Base-by-base conservation (phyloP, 176 grass and related monocot species). In the Elaeis guineensis region DNA sequence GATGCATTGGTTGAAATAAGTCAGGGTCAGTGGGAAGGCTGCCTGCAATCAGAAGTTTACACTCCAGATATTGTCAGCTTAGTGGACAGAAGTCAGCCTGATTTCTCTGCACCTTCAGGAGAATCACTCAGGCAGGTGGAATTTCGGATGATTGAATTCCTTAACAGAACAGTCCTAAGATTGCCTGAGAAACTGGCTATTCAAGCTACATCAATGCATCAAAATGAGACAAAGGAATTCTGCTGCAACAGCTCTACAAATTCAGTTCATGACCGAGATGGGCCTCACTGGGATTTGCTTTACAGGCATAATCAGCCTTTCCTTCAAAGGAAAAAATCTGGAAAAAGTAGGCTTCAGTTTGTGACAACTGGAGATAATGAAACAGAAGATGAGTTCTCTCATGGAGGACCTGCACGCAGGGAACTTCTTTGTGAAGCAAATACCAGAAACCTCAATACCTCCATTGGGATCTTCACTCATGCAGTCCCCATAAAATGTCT, bases 91-190 rank as follows among this genome's bases (percentile, higher is more conserved):
- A 73, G 59, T 17, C 59, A 73, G 28, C 70, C 70, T 54, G 70
- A 73, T 73, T 73, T 73, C 19, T 73, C 57, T 63, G 70, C 70
- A 62, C 70, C 59, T 11, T 73, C 70, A 19, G 70, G 70, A 52
- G 70, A 73, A 73, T 73, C 70, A 55, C 59, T 73, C 6, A 54
- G 70, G 51, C 70, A 73, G 25, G 59, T 73, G 25, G 70, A 54
- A 16, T 73, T 63, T 55, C 25, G 70, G 50, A 73, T 73, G 70
- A 48, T 35, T 53, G 70, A 73, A 18, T 73, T 73, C 51, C 19
- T 73, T 14, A 73, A 73, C 51, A 29, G 59, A 16, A 73, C 49
- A n/a, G 70, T 73, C 50, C 26, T 73, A n/a, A 54, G 59, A 22
- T 51, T 73, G 29, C 59, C 70, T 55, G 58, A 73, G 44, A 73